Base-by-base conservation (phyloP, 768 basidiomycete species). In the Tulasnella sp. region DNA sequence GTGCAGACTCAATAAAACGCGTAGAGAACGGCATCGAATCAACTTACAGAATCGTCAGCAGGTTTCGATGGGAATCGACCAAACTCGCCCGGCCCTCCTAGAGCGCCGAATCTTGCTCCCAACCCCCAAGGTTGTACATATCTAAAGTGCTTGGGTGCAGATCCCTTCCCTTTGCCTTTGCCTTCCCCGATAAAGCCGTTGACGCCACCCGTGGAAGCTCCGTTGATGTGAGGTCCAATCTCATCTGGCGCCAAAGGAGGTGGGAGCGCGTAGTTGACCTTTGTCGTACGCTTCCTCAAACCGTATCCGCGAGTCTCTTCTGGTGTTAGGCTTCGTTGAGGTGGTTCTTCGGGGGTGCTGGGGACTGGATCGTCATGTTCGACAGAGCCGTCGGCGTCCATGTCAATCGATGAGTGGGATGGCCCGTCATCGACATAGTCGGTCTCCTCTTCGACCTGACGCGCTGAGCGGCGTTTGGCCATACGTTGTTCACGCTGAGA, bases 191-290 rank as follows among this genome's bases (percentile, higher is more conserved):
- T 70, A 52, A 71, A 75, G 21, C 73, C 70, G 55, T 73, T 73
- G 17, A 59, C 60, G 30, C 62, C 5, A 7, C 62, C 66, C 4
- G 52, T 60, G 7, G 64, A 25, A 66, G 60, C 73, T 75, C 29
- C 73, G 69, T 4, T 75, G 74, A 0, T 79, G 78, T 49, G 42
- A 10, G 59, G 48, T 44, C 75, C 75, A 1, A 68, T 65, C 22
- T 63, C 71, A 68, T 85, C 71, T 34, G 89, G 86, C 51, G 91
- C 88, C 15, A 91, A 72, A 0, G 87, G 84, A 0, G 88, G 87
- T 1, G 85, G 86, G 21, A 89, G 85, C 11, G 83, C 83, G 59
- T 91, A 91, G 66, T 90, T 88, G 64, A 91, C 81, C 29, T 43
- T 31, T 61, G 78, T 76, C 46, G 66, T 67, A 52, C 87, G 74